These are phyloP conservation scores for Epichloe glyceriae DNA, from an alignment of 2,329 filamentous ascomycete genomes.

Conservation along the genomic window DNA sequence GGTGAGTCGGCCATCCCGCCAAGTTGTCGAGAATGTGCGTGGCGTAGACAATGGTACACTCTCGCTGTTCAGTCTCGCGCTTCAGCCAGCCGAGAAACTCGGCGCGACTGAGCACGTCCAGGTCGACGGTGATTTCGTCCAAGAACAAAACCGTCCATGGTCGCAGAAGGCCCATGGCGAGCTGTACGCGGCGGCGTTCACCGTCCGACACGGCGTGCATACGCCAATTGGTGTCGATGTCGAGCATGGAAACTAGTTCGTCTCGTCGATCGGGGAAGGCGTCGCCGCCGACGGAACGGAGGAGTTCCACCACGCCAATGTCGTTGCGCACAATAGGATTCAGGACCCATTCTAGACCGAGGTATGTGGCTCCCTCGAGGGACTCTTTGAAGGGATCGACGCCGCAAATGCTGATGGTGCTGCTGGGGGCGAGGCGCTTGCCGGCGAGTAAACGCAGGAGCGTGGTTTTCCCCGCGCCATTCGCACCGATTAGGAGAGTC, in stretches of 20 bases:
- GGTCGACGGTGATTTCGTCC: constrained; percentile 93
- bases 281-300: constrained; percentile 76
- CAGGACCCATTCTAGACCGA: constrained; percentile 94
- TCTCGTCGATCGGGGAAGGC: constrained; percentile 70
- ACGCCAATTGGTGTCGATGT: constrained; percentile 84
- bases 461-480: constrained; percentile 95
- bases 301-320: constrained; percentile 78
- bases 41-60: constrained; percentile 91
- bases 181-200: constrained; percentile 79
- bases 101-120: constrained; percentile 74
- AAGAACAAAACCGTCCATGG: constrained; percentile 86
- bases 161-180: constrained; percentile 86
- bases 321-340: constrained; percentile 94
- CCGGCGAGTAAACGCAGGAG: constrained; percentile 87
- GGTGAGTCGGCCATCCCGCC: constrained; percentile 85
- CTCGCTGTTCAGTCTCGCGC: constrained; percentile 66
- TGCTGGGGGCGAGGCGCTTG: constrained; percentile 75
- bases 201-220: constrained; percentile 95
- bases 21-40: constrained; percentile 96
- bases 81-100: constrained; percentile 82
- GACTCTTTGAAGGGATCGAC: constrained; percentile 85
- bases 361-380: constrained; percentile 89
- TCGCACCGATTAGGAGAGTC: constrained; percentile 87
- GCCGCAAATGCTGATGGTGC: constrained; percentile 64
- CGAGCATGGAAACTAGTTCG: constrained; percentile 75